Evolutionary conservation across 345 rosid genomes (phyloP).

Genomic region (Eutrema japonicum): DNA sequence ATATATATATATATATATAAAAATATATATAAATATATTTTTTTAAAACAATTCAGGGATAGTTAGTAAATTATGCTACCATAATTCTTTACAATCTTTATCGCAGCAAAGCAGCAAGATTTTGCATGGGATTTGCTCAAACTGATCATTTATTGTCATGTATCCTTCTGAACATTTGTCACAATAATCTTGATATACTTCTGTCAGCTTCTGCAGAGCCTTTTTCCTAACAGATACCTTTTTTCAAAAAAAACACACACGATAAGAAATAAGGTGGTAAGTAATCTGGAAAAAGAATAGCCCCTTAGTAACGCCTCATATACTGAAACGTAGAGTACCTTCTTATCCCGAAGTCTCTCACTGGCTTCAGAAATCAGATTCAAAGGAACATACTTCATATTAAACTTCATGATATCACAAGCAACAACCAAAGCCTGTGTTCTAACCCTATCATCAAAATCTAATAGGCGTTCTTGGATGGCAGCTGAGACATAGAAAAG

Average conservation of each 20-base stretch:
- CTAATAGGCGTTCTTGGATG: conserved; percentile 77
- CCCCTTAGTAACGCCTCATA: conserved; percentile 7
- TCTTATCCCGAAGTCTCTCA: conserved; percentile 96
- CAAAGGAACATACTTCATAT: conserved; percentile 56
- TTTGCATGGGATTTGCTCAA: conserved; percentile 91
- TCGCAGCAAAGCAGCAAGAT: conserved; percentile 76
- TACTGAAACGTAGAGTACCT: conserved; percentile 51
- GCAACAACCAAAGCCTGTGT: conserved; percentile 69
- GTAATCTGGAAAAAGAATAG: background rate
- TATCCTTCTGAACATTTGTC: conserved; percentile 67
- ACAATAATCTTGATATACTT: conserved; percentile 83
- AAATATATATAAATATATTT: no score
- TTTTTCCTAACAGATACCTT: conserved; percentile 87
- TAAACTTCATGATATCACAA: conserved; percentile 74
- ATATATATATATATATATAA: no score
- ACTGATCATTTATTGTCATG: conserved; percentile 56
- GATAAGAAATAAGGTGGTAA: conserved; percentile 30
- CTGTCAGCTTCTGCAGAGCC: conserved; percentile 76
- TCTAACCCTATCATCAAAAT: conserved; percentile 87
- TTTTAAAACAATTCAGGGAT: background rate
- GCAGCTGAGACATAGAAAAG: conserved; percentile 60
- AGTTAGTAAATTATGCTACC: conserved; percentile 51
- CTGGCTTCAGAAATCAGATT: conserved; percentile 62
- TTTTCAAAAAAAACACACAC: conserved; percentile 34
- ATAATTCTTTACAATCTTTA: conserved; percentile 76